These are phyloP conservation scores for Curvularia spicifera DNA, from an alignment of 2,329 filamentous ascomycete species.

Conservation along the genomic window DNA sequence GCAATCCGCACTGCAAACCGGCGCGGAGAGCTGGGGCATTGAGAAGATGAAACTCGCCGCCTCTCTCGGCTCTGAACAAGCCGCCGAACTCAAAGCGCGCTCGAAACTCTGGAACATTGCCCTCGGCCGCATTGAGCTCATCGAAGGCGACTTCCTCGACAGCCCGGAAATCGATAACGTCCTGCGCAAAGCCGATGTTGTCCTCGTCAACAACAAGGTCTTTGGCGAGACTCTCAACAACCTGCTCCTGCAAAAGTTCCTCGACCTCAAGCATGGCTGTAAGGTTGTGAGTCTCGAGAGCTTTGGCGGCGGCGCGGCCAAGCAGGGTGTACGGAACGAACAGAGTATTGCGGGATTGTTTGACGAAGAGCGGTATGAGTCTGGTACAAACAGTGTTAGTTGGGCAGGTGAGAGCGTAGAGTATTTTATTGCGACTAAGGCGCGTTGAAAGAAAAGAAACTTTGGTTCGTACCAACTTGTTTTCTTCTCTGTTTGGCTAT, in stretches of 20 bases:
- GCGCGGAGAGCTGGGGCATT: constrained; percentile 94
- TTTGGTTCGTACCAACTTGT: background rate
- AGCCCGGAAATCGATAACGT: constrained; percentile 72
- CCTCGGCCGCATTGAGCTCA: constrained; percentile 78
- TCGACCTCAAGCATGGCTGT: constrained; percentile 90
- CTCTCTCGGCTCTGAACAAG: constrained; percentile 79
- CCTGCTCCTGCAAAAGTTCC: constrained; percentile 82
- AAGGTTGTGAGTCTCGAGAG: constrained; percentile 90
- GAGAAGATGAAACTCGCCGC: constrained; percentile 95
- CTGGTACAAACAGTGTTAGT: constrained; percentile 75
- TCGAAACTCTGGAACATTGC: constrained; percentile 88
- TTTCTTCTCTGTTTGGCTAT: background rate
- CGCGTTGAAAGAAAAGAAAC: constrained; percentile 44
- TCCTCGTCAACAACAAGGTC: constrained; percentile 97
- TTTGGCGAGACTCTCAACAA: constrained; percentile 90
- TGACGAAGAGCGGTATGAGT: constrained; percentile 74
- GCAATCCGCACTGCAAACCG: constrained; percentile 90
- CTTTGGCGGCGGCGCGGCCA: constrained; percentile 70
- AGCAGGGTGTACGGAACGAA: constrained; percentile 74
- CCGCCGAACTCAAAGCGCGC: constrained; percentile 81
- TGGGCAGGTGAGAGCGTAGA: constrained; percentile 86
- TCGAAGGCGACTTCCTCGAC: constrained; percentile 83
- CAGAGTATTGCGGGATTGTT: constrained; percentile 84
- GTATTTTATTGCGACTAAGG: constrained; percentile 78
- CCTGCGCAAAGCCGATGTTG: constrained; percentile 86